A percentile compares a stretch with the other conserved stretches of the same genome.
phyloP scores from a whole-genome alignment of 2,329 filamentous ascomycete species.

The Xylaria sp. region DNA sequence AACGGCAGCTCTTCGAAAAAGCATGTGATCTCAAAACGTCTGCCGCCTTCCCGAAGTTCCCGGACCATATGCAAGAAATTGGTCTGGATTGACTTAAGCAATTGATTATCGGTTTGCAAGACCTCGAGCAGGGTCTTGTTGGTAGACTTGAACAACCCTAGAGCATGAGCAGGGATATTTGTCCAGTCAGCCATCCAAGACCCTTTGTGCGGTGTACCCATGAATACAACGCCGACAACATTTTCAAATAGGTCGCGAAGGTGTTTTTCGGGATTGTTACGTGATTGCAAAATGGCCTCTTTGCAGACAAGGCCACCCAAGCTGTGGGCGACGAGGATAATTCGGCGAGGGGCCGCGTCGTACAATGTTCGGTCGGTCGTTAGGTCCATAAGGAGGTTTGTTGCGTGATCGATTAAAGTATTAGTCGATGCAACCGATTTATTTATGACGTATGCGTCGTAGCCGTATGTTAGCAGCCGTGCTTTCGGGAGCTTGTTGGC shows the following conservation, averaged over 20 bases:
- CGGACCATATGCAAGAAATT: background rate
- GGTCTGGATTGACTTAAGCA: background rate
- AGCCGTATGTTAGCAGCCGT: background rate
- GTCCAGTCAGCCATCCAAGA: background rate
- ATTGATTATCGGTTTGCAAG: background rate
- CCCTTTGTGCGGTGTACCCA: slow-evolving; percentile 23
- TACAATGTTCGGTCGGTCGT: background rate
- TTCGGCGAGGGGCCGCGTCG: slow-evolving; percentile 29
- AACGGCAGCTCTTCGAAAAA: background rate
- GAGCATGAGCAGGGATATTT: background rate
- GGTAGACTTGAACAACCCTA: background rate
- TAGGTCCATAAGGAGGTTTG: background rate
- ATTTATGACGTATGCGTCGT: background rate
- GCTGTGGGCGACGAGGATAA: slow-evolving; percentile 48
- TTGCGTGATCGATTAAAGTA: background rate
- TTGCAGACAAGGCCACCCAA: slow-evolving; percentile 49
- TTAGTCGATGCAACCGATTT: background rate
- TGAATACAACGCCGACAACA: background rate
- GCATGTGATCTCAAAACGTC: background rate
- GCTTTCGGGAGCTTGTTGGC: background rate
- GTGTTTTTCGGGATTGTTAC: background rate
- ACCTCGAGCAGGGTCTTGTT: background rate
- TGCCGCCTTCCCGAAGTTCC: background rate
- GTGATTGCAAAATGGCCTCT: slow-evolving; percentile 16
- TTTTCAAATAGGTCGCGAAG: background rate